A percentile compares a stretch with the other conserved stretches of the same genome.
Conservation (phyloP, 1,284 basidiomycete genomes). For the Marasmius oreades region DNA sequence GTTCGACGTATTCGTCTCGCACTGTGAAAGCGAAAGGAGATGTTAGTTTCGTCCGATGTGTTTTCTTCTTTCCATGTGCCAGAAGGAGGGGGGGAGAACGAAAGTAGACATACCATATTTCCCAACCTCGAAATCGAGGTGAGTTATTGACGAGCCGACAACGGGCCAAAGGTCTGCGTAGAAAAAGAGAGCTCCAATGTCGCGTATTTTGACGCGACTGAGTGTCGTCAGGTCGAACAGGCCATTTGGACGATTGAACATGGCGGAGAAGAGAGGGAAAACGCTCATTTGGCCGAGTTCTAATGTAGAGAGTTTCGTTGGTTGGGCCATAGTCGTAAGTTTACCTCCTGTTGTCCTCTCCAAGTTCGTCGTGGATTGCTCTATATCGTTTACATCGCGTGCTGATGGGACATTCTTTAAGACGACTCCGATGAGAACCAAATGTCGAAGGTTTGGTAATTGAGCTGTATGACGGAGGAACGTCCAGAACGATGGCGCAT, state of each 20-base stretch:
- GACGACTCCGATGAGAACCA: not conserved
- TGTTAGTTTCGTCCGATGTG: no score
- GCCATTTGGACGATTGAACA: not conserved
- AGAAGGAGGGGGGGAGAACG: not conserved
- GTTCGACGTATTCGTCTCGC: not conserved
- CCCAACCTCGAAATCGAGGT: slow-evolving; percentile 1
- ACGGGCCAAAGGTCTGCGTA: not conserved
- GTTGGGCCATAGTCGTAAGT: not conserved
- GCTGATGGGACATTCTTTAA: not conserved
- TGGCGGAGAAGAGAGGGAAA: not conserved
- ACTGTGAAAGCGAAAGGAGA: not conserved
- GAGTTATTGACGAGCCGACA: not conserved
- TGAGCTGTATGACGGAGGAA: not conserved
- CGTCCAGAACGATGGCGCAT: not conserved
- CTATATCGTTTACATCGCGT: not conserved
- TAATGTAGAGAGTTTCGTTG: not conserved
- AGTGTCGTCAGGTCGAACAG: not conserved
- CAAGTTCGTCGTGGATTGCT: not conserved
- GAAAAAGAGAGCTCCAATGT: slow-evolving; percentile 2
- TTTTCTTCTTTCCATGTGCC: no score
- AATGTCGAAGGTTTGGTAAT: not conserved
- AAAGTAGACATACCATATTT: not conserved
- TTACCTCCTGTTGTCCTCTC: not conserved
- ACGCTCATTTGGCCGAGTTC: slow-evolving; percentile 4
- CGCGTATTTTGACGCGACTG: not conserved